Base-by-base conservation (phyloP, 2,329 filamentous ascomycete genomes). In the Aspergillus hortae region DNA sequence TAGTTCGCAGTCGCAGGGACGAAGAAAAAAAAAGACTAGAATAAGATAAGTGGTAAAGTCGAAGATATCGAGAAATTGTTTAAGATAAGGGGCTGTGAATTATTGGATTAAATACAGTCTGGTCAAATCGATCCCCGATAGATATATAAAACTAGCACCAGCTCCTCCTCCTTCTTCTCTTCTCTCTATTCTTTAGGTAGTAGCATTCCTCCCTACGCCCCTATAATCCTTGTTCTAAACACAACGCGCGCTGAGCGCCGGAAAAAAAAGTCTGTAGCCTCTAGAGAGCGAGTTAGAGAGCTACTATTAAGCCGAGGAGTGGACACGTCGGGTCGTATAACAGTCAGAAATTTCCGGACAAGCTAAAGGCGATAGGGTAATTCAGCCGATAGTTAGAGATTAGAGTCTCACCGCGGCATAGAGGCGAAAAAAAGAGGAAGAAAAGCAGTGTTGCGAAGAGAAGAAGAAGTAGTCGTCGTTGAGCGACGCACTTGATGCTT, bases 291-390 rank as follows among this genome's bases (percentile, higher is more conserved):
- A 51, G 49, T 51, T 43, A 46, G 43, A 41, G 49, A 51, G 35
- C 25, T 51, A 33, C 49, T 12, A 46, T 51, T 33, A 46, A 23
- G 49, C 44, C 49, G 19, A 48, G 27, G 27, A 41, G 49, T 51
- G 43, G 49, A 51, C 23, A 51, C 49, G 44, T 35, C 44, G 43
- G 49, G 49, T 51, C 49, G 44, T 51, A 43, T 51, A 33, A 51
- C 43, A 43, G 36, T 46, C 42, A 46, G 35, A 51, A 46, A 46
- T 51, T 51, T 51, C 49, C 27, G 42, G 40, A 36, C 48, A 14
- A 41, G 42, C 48, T 50, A 41, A 35, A 23, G 7, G 41, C 41
- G 42, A 44, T 30, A 14, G 48, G 27, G 19, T 41, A 49, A 40
- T 49, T 27, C 46, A 19, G 46, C 46, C 35, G 46, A 43, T n/a